Evolutionary conservation across 2,329 filamentous ascomycete species (phyloP).

Genomic region (Calonectria multiphialidica): DNA sequence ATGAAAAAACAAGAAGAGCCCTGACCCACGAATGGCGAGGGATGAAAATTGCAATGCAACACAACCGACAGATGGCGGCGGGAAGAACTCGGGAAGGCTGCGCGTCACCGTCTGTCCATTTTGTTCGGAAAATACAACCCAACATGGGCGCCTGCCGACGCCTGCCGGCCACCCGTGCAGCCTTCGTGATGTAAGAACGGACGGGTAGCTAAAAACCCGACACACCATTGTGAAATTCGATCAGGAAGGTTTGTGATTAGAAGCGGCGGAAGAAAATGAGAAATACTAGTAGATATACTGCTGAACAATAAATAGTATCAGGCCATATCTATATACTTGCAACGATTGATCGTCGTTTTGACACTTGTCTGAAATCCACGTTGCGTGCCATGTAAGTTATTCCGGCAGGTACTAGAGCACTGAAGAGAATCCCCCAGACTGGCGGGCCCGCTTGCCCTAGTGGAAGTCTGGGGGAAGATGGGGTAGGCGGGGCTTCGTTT

Average conservation of each 20-base stretch:
- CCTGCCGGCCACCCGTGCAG: neutral
- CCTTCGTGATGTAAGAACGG: conserved; percentile 17
- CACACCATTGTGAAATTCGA: neutral
- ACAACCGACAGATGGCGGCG: conserved; percentile 1
- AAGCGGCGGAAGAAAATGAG: neutral
- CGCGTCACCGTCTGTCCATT: conserved; percentile 27
- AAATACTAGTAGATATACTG: neutral
- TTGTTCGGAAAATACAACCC: neutral
- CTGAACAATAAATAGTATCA: neutral
- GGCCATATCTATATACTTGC: neutral
- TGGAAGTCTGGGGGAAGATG: conserved; percentile 28
- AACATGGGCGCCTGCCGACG: neutral
- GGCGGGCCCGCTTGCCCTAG: conserved; percentile 24
- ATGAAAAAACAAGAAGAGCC: neutral
- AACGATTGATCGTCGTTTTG: no score
- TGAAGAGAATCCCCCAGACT: neutral
- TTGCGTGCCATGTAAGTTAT: no score
- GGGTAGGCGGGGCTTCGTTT: neutral
- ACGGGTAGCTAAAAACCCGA: conserved; percentile 9
- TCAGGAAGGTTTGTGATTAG: neutral
- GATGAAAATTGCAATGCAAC: conserved; percentile 12
- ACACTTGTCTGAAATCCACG: no score
- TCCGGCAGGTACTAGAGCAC: no score
- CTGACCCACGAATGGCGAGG: neutral
- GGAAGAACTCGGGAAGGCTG: conserved; percentile 7